phyloP scores from a whole-genome alignment of 2,329 filamentous ascomycete genomes.

The Fusarium buxicola region DNA sequence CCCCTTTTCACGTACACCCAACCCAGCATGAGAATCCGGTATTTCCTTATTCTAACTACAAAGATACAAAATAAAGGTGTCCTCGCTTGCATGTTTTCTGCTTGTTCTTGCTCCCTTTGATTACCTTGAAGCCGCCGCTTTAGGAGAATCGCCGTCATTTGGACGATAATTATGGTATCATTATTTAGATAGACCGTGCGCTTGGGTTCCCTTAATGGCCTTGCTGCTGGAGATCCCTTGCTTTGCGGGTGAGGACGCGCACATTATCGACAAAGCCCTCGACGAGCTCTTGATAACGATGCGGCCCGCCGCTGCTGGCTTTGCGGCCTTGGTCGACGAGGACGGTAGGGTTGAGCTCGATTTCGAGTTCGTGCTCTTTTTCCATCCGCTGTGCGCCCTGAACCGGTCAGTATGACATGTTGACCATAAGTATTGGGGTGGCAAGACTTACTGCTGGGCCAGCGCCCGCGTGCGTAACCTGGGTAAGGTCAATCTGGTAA shows the following conservation, averaged over 20 bases:
- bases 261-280: constrained; percentile 82
- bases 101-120: too few species aligned
- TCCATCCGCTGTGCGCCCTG: constrained; percentile 57
- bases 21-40: background rate
- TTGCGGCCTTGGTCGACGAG: constrained; percentile 74
- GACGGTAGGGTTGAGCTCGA: constrained; percentile 75
- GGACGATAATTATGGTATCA: constrained; percentile 9
- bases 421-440: too few species aligned
- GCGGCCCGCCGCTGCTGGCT: constrained; percentile 62
- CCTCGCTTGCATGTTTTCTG: too few species aligned
- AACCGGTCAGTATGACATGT: constrained; percentile 8
- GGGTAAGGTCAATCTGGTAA: constrained; percentile 93
- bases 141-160: background rate
- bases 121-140: background rate
- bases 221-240: constrained; percentile 47
- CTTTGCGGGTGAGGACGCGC: constrained; percentile 65
- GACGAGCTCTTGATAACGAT: constrained; percentile 75
- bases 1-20: constrained; percentile 20
- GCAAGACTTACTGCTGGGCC: constrained; percentile 53
- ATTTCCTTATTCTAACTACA: constrained; percentile 6
- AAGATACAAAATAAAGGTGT: background rate
- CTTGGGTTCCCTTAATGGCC: background rate
- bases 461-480: constrained; percentile 71
- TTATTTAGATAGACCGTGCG: constrained; percentile 1
- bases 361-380: constrained; percentile 84